These are phyloP conservation scores for Angophora floribunda DNA, from an alignment of 345 rosid species.

Conservation along the genomic window DNA sequence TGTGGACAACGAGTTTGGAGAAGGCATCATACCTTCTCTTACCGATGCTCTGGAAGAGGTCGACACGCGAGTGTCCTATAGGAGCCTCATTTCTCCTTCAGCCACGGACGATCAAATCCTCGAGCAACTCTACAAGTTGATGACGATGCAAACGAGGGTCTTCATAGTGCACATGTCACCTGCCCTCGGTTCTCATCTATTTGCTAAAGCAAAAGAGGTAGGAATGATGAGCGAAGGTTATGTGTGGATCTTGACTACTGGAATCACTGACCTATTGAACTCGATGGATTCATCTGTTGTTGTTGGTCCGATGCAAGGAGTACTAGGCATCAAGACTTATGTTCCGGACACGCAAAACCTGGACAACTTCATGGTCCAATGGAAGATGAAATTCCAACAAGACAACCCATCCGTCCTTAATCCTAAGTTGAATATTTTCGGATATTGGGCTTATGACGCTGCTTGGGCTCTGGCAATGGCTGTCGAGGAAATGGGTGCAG, in stretches of 20 bases:
- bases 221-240: neutral
- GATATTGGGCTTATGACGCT: neutral
- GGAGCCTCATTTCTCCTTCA: neutral
- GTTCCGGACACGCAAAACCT: neutral
- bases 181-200: neutral
- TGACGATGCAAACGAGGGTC: neutral
- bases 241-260: neutral
- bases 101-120: neutral
- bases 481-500: neutral
- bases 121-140: neutral
- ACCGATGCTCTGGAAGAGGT: neutral
- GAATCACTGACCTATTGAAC: neutral
- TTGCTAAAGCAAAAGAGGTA: neutral
- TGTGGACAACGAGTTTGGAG: neutral
- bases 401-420: neutral
- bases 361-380: neutral
- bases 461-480: neutral
- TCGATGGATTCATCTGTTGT: neutral
- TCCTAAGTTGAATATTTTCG: neutral
- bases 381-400: neutral
- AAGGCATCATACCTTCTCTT: neutral
- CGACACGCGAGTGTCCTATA: neutral
- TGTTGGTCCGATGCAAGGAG: neutral
- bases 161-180: neutral
- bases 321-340: neutral